A percentile compares a stretch with the other conserved stretches of the same genome.
Conservation (phyloP, 139 green algal genomes). For the Volvox africanus region DNA sequence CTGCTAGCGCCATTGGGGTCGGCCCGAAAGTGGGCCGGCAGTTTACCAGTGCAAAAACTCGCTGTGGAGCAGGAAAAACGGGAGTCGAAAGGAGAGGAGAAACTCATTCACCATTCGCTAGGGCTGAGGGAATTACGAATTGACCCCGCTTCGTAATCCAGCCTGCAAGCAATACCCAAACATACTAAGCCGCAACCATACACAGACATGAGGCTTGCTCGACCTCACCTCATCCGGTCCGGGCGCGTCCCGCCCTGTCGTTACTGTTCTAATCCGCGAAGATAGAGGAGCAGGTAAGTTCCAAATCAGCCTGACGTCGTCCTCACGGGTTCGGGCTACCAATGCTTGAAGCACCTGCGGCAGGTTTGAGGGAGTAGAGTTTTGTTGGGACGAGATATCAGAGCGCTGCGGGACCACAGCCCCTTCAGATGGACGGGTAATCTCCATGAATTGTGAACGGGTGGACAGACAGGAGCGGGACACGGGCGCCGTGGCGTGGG, state of each 20-base stretch:
- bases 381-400: background rate
- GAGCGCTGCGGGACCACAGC: background rate
- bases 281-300: background rate
- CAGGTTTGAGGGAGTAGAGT: background rate
- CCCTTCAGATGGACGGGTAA: background rate
- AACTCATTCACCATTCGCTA: background rate
- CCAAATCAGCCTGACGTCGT: background rate
- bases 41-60: constrained; percentile 19
- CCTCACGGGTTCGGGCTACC: background rate
- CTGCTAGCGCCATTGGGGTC: constrained; percentile 37
- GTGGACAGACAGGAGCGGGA: background rate
- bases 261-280: background rate
- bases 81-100: background rate
- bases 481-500: background rate
- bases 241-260: background rate
- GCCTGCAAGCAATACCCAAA: background rate
- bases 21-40: background rate
- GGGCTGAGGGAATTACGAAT: too few species aligned
- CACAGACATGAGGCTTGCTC: background rate
- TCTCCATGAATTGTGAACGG: background rate
- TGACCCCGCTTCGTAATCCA: background rate
- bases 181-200: background rate
- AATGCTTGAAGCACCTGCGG: constrained; percentile 4
- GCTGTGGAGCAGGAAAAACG: background rate
- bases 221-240: constrained; percentile 4